Evolutionary conservation across 768 basidiomycete species (phyloP).

Genomic region (Leccinum boreale): DNA sequence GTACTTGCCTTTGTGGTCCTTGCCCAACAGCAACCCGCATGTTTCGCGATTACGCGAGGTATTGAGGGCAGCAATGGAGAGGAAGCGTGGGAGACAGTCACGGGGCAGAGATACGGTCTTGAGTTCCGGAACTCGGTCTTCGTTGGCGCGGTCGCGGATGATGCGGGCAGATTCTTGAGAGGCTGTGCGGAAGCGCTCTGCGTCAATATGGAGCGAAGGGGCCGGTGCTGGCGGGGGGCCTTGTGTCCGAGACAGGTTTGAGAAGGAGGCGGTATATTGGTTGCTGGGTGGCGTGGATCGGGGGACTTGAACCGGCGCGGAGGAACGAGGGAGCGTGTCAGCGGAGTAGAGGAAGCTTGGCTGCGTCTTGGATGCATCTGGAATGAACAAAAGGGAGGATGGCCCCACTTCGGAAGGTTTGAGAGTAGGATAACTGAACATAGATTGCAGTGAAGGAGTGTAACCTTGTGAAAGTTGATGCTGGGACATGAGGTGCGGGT

Average conservation of each 20-base stretch:
- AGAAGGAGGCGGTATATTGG: conserved; percentile 23
- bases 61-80: conserved; percentile 74
- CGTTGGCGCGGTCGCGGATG: conserved; percentile 25
- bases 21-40: conserved; percentile 82
- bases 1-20: conserved; percentile 53
- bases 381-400: conserved; percentile 46
- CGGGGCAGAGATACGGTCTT: conserved; percentile 68
- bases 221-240: conserved; percentile 21
- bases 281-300: conserved; percentile 4
- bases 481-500: conserved; percentile 73
- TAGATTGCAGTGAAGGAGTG: conserved; percentile 70
- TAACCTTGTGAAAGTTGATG: conserved; percentile 81
- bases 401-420: conserved; percentile 33
- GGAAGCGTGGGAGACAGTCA: conserved; percentile 70
- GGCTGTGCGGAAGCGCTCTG: conserved; percentile 31
- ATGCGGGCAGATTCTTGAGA: conserved; percentile 36
- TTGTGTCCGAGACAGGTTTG: conserved; percentile 26
- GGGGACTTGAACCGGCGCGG: conserved; percentile 22
- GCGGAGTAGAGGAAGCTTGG: conserved; percentile 30
- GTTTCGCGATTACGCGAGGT: conserved; percentile 81
- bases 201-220: conserved; percentile 22
- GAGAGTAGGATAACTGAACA: conserved; percentile 49
- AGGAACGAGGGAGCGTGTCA: conserved; percentile 34
- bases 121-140: conserved; percentile 42
- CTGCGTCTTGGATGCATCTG: conserved; percentile 26